phyloP scores from a whole-genome alignment of 805 yeast genomes.

The Blastobotrys peoriensis region DNA sequence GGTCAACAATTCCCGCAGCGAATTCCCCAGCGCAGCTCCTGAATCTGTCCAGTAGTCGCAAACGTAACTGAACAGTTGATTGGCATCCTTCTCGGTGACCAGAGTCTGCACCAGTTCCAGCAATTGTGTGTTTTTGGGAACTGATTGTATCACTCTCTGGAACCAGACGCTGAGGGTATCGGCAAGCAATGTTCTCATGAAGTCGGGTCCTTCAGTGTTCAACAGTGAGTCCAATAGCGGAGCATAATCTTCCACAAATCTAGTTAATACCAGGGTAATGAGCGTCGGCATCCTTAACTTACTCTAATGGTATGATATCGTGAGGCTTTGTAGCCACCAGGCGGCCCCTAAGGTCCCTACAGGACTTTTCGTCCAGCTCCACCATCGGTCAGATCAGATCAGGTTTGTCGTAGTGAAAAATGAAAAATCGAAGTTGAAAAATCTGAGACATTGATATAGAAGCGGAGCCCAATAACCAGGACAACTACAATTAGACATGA shows the following conservation, averaged over 20 bases:
- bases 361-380: background rate
- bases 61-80: slow-evolving; percentile 37
- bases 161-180: slow-evolving; percentile 66
- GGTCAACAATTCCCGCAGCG: slow-evolving; percentile 53
- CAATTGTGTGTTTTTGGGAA: slow-evolving; percentile 10
- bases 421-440: too few species aligned
- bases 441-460: too few species aligned
- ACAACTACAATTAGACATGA: too few species aligned
- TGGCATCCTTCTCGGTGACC: slow-evolving; percentile 19
- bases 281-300: too few species aligned
- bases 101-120: background rate
- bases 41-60: slow-evolving; percentile 67
- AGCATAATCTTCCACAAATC: slow-evolving; percentile 23
- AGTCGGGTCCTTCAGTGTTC: slow-evolving; percentile 32
- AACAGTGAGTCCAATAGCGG: slow-evolving; percentile 31
- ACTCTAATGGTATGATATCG: slow-evolving; percentile 15
- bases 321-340: slow-evolving; percentile 17
- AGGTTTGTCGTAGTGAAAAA: too few species aligned
- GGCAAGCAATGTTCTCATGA: slow-evolving; percentile 39
- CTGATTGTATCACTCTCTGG: slow-evolving; percentile 45
- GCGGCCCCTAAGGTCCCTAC: slow-evolving; percentile 8
- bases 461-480: too few species aligned
- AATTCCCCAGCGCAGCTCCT: slow-evolving; percentile 64
- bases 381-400: too few species aligned
- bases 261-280: too few species aligned